Percentiles rank a stretch among this genome's conserved stretches.
Evolutionary conservation across 1,139 yeast genomes (phyloP).

Genomic region (Zygoascus sp.): DNA sequence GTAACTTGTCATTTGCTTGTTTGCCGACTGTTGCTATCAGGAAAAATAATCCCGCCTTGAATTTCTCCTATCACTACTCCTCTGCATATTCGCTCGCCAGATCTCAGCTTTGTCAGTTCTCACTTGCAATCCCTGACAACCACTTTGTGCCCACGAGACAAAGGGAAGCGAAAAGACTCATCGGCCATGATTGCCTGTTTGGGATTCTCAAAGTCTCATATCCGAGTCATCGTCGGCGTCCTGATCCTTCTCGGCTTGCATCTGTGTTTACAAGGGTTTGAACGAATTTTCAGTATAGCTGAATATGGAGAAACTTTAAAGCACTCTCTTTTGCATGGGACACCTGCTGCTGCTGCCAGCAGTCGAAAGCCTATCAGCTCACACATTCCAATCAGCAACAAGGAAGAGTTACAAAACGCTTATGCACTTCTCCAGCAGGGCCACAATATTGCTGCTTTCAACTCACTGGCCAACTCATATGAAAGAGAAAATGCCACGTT

Average conservation of each 20-base stretch:
- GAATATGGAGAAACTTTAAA: background rate
- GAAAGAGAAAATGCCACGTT: slow-evolving; percentile 50
- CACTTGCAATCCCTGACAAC: too few relatives aligned
- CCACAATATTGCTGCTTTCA: background rate
- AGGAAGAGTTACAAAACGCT: background rate
- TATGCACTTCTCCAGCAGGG: background rate
- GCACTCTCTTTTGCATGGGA: background rate
- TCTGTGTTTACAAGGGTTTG: background rate
- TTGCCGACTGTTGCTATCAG: too few relatives aligned
- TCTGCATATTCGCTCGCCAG: too few relatives aligned
- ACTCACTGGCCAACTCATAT: background rate
- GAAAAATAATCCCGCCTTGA: too few relatives aligned
- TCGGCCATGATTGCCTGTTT: background rate
- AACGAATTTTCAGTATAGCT: background rate
- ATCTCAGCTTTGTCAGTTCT: too few relatives aligned
- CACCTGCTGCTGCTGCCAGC: background rate
- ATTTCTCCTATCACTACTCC: too few relatives aligned
- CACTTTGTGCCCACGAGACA: too few relatives aligned
- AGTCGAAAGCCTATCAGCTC: background rate
- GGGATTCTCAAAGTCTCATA: background rate
- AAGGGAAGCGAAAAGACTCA: too few relatives aligned
- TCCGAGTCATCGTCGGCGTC: background rate
- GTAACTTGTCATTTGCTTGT: too few relatives aligned
- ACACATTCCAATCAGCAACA: background rate
- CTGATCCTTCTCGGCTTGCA: background rate